A percentile compares a stretch with the other conserved stretches of the same genome.
These are phyloP conservation scores for Botrytis cinerea DNA, from an alignment of 2,329 filamentous ascomycete genomes.

Conservation along the genomic window DNA sequence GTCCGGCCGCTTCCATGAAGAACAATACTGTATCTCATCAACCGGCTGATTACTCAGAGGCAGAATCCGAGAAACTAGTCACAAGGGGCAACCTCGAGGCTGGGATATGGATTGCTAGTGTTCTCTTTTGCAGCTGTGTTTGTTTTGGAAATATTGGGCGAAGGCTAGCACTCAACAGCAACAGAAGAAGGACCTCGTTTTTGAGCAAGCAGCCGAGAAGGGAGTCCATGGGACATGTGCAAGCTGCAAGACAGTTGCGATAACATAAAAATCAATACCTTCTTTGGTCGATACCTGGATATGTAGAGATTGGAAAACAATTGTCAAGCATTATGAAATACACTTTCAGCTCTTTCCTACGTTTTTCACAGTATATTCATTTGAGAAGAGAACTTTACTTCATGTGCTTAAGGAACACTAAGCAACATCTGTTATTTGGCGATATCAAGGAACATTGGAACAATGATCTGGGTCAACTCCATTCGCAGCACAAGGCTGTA, in stretches of 20 bases:
- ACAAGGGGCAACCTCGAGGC: conserved; percentile 67
- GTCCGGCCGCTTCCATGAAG: conserved; percentile 50
- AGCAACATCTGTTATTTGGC: background rate
- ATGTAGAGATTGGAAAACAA: background rate
- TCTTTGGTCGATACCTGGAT: conserved; percentile 9
- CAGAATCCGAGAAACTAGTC: conserved; percentile 53
- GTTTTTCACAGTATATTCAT: background rate
- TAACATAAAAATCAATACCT: background rate
- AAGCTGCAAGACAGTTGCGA: conserved; percentile 20
- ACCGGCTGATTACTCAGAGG: conserved; percentile 22
- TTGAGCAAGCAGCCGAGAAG: conserved; percentile 7
- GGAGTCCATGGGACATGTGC: conserved; percentile 18
- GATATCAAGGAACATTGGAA: background rate
- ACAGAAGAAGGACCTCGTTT: background rate
- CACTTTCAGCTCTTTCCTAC: background rate
- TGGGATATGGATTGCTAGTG: conserved; percentile 87
- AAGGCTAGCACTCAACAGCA: conserved; percentile 56
- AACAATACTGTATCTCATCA: conserved; percentile 28
- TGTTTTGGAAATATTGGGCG: conserved; percentile 96
- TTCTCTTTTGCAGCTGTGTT: conserved; percentile 90
- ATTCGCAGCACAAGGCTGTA: background rate
- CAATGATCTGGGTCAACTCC: background rate
- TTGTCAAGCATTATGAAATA: background rate
- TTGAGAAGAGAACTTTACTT: background rate
- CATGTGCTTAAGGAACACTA: background rate